Conservation (phyloP, 2,329 filamentous ascomycete genomes). For the Trichoderma oligosporum region DNA sequence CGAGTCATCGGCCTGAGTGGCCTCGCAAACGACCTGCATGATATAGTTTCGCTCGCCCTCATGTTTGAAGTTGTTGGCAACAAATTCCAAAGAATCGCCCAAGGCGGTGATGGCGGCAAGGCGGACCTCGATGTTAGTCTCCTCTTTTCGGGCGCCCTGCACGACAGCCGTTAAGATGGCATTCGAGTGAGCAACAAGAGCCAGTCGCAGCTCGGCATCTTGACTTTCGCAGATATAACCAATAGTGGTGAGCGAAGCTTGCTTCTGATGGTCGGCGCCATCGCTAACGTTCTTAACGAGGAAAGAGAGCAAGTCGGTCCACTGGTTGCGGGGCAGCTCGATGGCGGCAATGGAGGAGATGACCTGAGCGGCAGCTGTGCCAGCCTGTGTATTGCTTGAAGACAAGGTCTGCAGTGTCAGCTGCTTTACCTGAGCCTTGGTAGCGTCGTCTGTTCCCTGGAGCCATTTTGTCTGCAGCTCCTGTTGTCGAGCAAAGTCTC, state of each 20-base stretch:
- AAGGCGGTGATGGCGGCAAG: constrained; percentile 90
- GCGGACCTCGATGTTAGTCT: constrained; percentile 85
- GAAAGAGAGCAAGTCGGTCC: constrained; percentile 83
- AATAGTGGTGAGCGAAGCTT: constrained; percentile 91
- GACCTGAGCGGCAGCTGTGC: constrained; percentile 88
- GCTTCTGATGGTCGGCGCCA: constrained; percentile 84
- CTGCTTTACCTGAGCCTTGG: constrained; percentile 84
- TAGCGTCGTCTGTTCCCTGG: constrained; percentile 71
- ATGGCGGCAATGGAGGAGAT: constrained; percentile 92
- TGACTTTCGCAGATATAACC: constrained; percentile 98
- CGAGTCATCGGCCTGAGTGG: constrained; percentile 86
- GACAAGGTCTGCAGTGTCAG: constrained; percentile 83
- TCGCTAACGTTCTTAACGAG: constrained; percentile 91
- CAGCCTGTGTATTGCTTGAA: constrained; percentile 76
- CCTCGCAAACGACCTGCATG: constrained; percentile 99
- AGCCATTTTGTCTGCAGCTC: constrained; percentile 94
- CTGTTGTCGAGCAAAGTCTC: constrained; percentile 81
- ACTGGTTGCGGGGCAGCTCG: constrained; percentile 89
- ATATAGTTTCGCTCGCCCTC: constrained; percentile 99
- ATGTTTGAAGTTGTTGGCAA: constrained; percentile 97
- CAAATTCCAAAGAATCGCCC: constrained; percentile 94
- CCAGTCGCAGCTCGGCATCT: constrained; percentile 77
- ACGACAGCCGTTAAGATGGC: constrained; percentile 97
- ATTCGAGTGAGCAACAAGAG: constrained; percentile 84
- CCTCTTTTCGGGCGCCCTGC: constrained; percentile 94